Base-by-base conservation (phyloP, 148 eudicot genomes). In the Diospyros kaki region DNA sequence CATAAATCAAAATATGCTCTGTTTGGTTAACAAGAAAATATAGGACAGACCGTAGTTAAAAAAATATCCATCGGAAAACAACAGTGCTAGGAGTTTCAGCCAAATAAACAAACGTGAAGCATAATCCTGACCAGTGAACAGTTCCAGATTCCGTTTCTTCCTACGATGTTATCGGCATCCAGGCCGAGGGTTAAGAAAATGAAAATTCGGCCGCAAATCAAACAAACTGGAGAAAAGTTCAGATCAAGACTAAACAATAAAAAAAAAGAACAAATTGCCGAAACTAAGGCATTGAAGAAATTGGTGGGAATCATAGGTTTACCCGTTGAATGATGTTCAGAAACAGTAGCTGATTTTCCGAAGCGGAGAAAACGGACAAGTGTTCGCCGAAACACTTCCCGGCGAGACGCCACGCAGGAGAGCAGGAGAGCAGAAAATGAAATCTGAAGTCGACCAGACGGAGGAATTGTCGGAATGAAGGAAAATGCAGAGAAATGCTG, bases 81-180 rank as follows among this genome's bases (percentile, higher is more conserved):
- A 54, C 73, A 55, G 43, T 17, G 54, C 9, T 44, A 52, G n/a
- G 40, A 3, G 28, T 48, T 2, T 6, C 3, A 69, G 53, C 61
- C 17, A 41, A 12, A 54, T 3, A 53, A 54, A 55, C 42, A 11
- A 28, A 28, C 58, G 5, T 38, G 38, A 17, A 52, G 15, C 58
- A 50, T 2, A 69, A 39, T 7, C 39, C 44, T 63, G 10, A 63
- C 40, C 5, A 28, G 28, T 28, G 28, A 28, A 28, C 8, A 63
- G 41, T 10, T 63, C 14, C 11, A 63, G 4, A 5, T 45, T 46
- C 53, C 38, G 7, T 44, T 44, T 28, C 1, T 44, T 53, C 59
- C 60, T 38, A 40, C n/a, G 9, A 69, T 69, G 52, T 53, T 69
- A 59, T 52, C 61, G 40, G 73, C 73, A 12, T 39, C 61, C 73